phyloP scores from a whole-genome alignment of 352 stramenopile genomes.

The Phytophthora pini region DNA sequence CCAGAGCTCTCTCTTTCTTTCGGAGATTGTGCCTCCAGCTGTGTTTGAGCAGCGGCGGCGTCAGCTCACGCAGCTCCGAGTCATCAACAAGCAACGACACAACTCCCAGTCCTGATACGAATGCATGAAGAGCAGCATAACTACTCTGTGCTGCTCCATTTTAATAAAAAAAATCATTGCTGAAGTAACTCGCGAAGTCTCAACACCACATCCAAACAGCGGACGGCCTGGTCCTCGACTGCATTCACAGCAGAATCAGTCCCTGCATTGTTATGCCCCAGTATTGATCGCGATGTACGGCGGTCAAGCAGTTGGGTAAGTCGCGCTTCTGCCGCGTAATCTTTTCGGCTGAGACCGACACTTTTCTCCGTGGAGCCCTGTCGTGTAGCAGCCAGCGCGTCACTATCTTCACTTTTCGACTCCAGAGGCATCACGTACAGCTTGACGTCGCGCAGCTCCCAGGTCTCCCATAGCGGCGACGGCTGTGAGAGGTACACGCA shows the following conservation, averaged over 20 bases:
- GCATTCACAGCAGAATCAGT: constrained; percentile 5
- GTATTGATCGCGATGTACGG: constrained; percentile 12
- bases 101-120: constrained; percentile 5
- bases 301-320: constrained; percentile 24
- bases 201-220: constrained; percentile 35
- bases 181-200: constrained; percentile 29
- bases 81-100: constrained; percentile 36
- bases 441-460: constrained; percentile 63
- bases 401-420: not conserved
- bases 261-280: constrained; percentile 1
- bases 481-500: constrained; percentile 67
- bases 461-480: constrained; percentile 64
- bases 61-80: constrained; percentile 56
- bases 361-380: constrained; percentile 5
- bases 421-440: constrained; percentile 33
- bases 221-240: constrained; percentile 25
- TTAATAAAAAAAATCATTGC: not conserved
- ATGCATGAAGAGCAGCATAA: not conserved
- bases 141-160: not conserved
- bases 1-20: constrained; percentile 60
- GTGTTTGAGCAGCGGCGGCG: constrained; percentile 55
- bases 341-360: constrained; percentile 3
- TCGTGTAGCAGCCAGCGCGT: not conserved
- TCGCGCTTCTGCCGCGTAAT: constrained; percentile 11
- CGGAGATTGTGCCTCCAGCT: constrained; percentile 42